Evolutionary conservation across 345 rosid species (phyloP), one percentile per base, ranked within the genome.

Genomic region (Lumnitzera racemosa): DNA sequence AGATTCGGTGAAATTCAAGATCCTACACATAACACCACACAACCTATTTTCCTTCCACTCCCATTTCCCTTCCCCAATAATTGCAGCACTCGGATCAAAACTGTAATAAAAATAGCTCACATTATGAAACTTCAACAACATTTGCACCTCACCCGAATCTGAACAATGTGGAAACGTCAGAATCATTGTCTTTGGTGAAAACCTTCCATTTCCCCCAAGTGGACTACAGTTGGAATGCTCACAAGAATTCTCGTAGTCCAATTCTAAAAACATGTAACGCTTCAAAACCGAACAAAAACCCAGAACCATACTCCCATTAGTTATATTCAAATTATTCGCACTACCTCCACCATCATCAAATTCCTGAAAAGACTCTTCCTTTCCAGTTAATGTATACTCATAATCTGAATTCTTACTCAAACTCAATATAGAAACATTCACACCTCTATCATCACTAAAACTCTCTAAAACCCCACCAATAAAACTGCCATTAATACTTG

Each of bases 21-120:
- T 62, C 61, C 81, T 74, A 62, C 98, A 92, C 2, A 80, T 92
- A 47, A 81, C 77, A 47, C 81, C 85, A 65, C 85, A 80, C 56
- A 87, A 67, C 59, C 67, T 76, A 67, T 81, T 75, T 76, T 62
- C 80, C 78, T 77, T 72, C 27, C 66, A 77, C 76, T 85, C 82
- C 98, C 98, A 89, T 52, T 67, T 61, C 64, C 91, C 96, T 81
- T 89, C 98, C 0, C 85, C 91, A 24, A 92, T 63, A 69, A 89
- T 66, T 13, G 76, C 67, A n/a, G 69, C 73, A 27, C 70, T 78
- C 31, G 86, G 94, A 76, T 78, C 76, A 65, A 83, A 85, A 53
- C 83, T 72, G 65, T 47, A 63, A 64, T 24, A 60, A 36, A 24
- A 15, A 58, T 61, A 15, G 56, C 66, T 66, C 0, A 43, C 66